These are phyloP conservation scores for Paracamarosporium sp. DNA, from an alignment of 2,329 filamentous ascomycete species.

Conservation along the genomic window DNA sequence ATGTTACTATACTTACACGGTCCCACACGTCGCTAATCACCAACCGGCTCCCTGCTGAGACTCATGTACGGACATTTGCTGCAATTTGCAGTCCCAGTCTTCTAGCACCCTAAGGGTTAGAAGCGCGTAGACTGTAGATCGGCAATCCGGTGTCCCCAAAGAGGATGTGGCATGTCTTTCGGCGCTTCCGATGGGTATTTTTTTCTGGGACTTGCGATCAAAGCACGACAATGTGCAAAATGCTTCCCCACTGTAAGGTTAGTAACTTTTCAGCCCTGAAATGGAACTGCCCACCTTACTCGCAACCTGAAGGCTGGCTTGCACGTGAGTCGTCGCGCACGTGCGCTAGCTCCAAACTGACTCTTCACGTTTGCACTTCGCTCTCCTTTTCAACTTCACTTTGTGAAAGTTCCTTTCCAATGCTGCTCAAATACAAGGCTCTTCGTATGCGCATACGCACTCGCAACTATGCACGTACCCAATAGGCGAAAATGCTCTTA, in stretches of 20 bases:
- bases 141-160: background rate
- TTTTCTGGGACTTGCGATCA: no score
- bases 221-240: no score
- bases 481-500: background rate
- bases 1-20: background rate
- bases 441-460: background rate
- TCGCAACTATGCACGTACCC: no score
- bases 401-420: background rate
- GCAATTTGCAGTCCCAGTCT: background rate
- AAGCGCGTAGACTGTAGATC: background rate
- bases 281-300: background rate
- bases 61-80: background rate
- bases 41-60: background rate
- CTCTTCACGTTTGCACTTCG: background rate
- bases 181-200: background rate
- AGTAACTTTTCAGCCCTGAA: background rate
- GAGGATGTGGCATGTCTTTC: background rate
- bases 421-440: background rate
- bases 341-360: background rate
- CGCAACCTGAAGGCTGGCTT: background rate
- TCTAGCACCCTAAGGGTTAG: background rate
- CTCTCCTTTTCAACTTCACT: background rate
- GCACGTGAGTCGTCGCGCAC: background rate
- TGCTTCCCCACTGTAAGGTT: background rate
- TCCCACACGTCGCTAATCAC: background rate